Base-by-base conservation (phyloP, 2,329 filamentous ascomycete genomes). In the Botrytis sinoallii region DNA sequence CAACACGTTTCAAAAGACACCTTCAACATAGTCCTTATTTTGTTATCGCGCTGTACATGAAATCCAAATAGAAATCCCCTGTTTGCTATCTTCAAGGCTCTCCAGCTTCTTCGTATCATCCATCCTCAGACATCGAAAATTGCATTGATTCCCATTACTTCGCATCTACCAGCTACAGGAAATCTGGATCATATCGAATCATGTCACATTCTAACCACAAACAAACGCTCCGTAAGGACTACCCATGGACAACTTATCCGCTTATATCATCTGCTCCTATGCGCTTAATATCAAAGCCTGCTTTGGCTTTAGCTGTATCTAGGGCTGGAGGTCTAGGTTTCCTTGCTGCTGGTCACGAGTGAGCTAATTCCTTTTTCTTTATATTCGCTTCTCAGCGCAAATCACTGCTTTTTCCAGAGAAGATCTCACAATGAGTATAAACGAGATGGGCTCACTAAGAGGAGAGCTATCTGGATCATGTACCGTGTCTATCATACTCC, bases 241-340 rank as follows among this genome's bases (percentile, higher is more conserved):
- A 74, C 25, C 72, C 74, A 68, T 75, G 74, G 74, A 72, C 59
- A 44, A 44, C 63, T 29, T 60, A 69, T 63, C 74, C 74, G 29
- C 55, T 92, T 32, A 85, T 94, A 44, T 84, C 86, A 64, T 84
- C 85, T 55, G 91, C 90, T 1, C 92, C 92, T 0, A 93, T 94
- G 92, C 87, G 90, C 64, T 84, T 89, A 52, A 88, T 93, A 86
- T 77, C 85, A 81, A 79, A 86, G 80, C 75, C 85, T 79, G 77
- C 82, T 0, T 85, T 93, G 4, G 89, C 90, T 4, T 83, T 89
- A 46, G 86, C 89, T 61, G 86, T 93, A 22, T 89, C 88, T 3
- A 82, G 82, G 77, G 86, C 88, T 46, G 85, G 86, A 8, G 86
- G 86, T 6, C 75, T 88, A 1, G 88, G 85, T 18, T 86, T 86